Percentiles rank a stretch among this genome's conserved stretches.
Conservation (phyloP, 1,139 yeast genomes). For the Debaryomyces subglobosus region DNA sequence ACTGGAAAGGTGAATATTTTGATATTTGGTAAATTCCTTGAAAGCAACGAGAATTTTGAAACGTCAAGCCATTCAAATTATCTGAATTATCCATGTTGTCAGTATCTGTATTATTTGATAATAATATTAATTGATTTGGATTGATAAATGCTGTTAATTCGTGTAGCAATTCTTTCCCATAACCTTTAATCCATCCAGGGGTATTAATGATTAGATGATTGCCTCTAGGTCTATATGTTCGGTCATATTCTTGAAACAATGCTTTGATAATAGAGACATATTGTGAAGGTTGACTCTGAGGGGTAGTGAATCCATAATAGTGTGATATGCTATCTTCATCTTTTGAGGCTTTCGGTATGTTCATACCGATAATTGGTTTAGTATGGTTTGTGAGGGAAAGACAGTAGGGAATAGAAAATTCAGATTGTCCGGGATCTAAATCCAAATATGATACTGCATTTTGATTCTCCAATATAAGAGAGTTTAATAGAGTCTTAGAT, state of each 20-base stretch:
- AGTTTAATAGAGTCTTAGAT: conserved; percentile 57
- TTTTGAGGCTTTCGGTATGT: conserved; percentile 18
- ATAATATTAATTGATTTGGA: conserved; percentile 58
- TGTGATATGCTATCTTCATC: conserved; percentile 33
- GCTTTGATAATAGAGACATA: conserved; percentile 52
- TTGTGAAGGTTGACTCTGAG: conserved; percentile 66
- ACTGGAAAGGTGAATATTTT: conserved; percentile 52
- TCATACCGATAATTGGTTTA: conserved; percentile 31
- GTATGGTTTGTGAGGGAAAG: conserved; percentile 46
- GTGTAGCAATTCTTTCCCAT: conserved; percentile 68
- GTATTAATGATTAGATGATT: conserved; percentile 69
- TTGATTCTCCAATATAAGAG: conserved; percentile 23
- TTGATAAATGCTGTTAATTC: conserved; percentile 47
- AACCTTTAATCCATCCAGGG: conserved; percentile 95
- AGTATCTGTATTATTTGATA: conserved; percentile 25
- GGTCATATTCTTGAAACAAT: conserved; percentile 39
- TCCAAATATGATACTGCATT: conserved; percentile 56
- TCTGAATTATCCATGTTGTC: conserved; percentile 28
- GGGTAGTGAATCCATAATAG: conserved; percentile 73
- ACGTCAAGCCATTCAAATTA: conserved; percentile 26
- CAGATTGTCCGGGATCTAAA: conserved; percentile 92
- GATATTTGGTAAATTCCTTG: conserved; percentile 36
- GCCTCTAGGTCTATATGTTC: conserved; percentile 27
- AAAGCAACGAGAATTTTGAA: conserved; percentile 21
- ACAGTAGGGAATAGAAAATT: conserved; percentile 72